Percentiles rank a stretch among this genome's conserved stretches.
phyloP scores from a whole-genome alignment of 2,329 filamentous ascomycete genomes.

The Xylaria sp. region DNA sequence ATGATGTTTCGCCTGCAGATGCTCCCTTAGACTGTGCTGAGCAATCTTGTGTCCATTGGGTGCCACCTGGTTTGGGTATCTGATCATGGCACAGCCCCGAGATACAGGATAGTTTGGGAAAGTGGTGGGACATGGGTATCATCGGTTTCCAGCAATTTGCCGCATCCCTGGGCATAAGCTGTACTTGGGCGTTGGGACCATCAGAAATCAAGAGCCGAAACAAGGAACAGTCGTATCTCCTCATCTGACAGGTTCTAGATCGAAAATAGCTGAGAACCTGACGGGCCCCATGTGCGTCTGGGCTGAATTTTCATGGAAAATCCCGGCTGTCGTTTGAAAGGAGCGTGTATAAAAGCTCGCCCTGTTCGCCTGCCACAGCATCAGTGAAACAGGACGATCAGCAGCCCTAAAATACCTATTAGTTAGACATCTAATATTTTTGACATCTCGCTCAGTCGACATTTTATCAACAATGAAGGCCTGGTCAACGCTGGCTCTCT shows the following conservation, averaged over 20 bases:
- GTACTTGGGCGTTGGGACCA: conserved; percentile 32
- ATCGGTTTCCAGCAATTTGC: conserved; percentile 35
- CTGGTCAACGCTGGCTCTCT: conserved; percentile 41
- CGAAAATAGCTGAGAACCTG: conserved; percentile 29
- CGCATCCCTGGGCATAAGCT: conserved; percentile 30
- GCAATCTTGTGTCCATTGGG: conserved; percentile 41
- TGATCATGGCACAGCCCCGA: conserved; percentile 17
- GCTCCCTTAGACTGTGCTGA: conserved; percentile 46
- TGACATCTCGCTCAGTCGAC: neutral
- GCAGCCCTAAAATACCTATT: conserved; percentile 36
- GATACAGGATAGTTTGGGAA: conserved; percentile 26
- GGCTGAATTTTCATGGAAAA: conserved; percentile 15
- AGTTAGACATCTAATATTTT: conserved; percentile 5
- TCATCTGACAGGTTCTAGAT: conserved; percentile 44
- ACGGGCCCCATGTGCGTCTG: conserved; percentile 19
- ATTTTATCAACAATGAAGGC: conserved; percentile 44
- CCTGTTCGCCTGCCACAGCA: conserved; percentile 21
- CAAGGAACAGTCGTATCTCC: conserved; percentile 37
- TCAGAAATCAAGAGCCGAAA: conserved; percentile 37
- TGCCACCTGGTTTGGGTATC: conserved; percentile 32
- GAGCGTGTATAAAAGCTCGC: conserved; percentile 25
- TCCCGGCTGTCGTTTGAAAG: neutral
- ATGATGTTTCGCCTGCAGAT: conserved; percentile 44
- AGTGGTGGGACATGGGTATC: conserved; percentile 33
- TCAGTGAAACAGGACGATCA: conserved; percentile 25